Evolutionary conservation across 2,329 filamentous ascomycete genomes (phyloP).

Genomic region (Fusarium phyllophilum): DNA sequence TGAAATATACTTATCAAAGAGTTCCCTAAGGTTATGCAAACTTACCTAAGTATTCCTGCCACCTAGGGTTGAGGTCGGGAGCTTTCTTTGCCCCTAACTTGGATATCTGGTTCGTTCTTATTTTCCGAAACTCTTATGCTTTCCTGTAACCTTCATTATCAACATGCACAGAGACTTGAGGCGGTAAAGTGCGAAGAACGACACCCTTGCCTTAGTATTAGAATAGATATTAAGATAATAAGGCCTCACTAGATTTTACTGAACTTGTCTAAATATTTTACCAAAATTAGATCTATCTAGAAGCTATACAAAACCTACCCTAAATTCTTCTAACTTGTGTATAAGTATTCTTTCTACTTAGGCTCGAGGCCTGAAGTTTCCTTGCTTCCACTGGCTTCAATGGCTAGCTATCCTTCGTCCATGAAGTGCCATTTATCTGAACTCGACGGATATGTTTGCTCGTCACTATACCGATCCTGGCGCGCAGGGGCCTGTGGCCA

Average conservation of each 20-base stretch:
- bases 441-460: not conserved
- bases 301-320: not conserved
- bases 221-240: not conserved
- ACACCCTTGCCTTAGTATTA: not conserved
- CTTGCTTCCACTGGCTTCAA: not conserved
- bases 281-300: rapidly evolving
- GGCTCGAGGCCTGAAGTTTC: not conserved
- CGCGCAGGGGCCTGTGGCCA: not conserved
- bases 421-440: not conserved
- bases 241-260: not conserved
- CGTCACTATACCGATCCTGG: not conserved
- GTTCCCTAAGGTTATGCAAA: not conserved
- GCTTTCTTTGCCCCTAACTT: not conserved
- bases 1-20: not conserved
- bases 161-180: not conserved
- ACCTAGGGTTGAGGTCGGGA: not conserved
- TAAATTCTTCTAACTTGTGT: rapidly evolving
- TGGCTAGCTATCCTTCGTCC: not conserved
- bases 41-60: not conserved
- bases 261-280: not conserved
- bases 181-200: not conserved
- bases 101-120: not conserved
- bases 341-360: not conserved
- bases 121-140: not conserved
- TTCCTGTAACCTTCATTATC: not conserved